Percentiles rank a stretch among this genome's conserved stretches.
These are phyloP conservation scores for Globisporangium cylindrosporum DNA, from an alignment of 352 stramenopile genomes.

Conservation along the genomic window DNA sequence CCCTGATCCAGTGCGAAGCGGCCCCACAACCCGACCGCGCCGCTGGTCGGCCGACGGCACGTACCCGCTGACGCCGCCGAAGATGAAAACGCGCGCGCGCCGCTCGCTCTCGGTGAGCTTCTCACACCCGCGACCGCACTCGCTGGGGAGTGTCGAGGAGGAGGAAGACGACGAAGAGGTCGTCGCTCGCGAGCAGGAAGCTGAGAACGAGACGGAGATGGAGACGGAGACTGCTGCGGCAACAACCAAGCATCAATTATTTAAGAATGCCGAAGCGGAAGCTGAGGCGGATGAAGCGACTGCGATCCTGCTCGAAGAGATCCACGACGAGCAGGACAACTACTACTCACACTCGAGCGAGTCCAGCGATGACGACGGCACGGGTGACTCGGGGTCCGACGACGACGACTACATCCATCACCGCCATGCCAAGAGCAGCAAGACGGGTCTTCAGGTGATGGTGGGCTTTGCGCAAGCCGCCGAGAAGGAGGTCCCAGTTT, in stretches of 20 bases:
- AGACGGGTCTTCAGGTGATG: neutral
- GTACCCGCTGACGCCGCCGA: conserved; percentile 4
- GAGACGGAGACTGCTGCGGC: neutral
- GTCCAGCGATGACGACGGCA: conserved; percentile 13
- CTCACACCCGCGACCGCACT: conserved; percentile 21
- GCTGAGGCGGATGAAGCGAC: neutral
- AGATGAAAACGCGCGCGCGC: conserved; percentile 1
- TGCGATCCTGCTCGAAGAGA: conserved; percentile 16
- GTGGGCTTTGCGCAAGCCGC: neutral
- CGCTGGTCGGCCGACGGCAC: conserved; percentile 13
- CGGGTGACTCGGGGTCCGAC: conserved; percentile 7
- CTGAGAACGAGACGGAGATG: neutral
- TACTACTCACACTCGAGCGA: conserved; percentile 18
- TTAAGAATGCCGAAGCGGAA: neutral
- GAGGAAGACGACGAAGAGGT: conserved; percentile 39
- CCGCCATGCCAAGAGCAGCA: neutral
- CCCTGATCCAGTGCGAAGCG: neutral
- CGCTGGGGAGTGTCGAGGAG: conserved; percentile 26
- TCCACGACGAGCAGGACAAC: conserved; percentile 22
- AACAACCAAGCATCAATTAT: neutral
- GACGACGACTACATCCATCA: conserved; percentile 9
- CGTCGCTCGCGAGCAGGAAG: conserved; percentile 8
- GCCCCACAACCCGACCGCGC: conserved; percentile 1
- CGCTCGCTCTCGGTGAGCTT: conserved; percentile 29
- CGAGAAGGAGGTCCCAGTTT: neutral